Conservation (phyloP, 2,329 filamentous ascomycete species). For the Cladophialophora yegresii region DNA sequence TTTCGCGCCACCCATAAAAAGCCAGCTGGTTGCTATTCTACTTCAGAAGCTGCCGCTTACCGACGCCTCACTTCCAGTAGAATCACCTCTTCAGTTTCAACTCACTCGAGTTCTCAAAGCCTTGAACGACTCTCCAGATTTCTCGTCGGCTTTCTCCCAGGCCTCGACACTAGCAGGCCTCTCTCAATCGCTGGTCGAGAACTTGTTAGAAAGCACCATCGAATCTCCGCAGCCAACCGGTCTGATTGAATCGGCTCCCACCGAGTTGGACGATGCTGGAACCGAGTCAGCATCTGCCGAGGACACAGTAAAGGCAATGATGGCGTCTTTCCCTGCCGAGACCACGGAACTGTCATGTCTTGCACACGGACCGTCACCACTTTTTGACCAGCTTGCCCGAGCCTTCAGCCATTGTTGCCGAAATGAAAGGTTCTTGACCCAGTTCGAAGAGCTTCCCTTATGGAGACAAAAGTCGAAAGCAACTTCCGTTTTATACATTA, state of each 20-base stretch:
- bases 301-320: slow-evolving; percentile 38
- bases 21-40: slow-evolving; percentile 19
- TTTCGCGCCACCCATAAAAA: slow-evolving; percentile 10
- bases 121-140: slow-evolving; percentile 62
- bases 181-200: slow-evolving; percentile 73
- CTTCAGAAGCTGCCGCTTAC: slow-evolving; percentile 20
- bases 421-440: slow-evolving; percentile 39
- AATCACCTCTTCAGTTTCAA: slow-evolving; percentile 58
- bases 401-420: slow-evolving; percentile 43
- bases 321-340: slow-evolving; percentile 40
- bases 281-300: slow-evolving; percentile 38
- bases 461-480: slow-evolving; percentile 37
- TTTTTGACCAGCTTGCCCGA: slow-evolving; percentile 45
- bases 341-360: slow-evolving; percentile 45
- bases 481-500: slow-evolving; percentile 22
- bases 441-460: slow-evolving; percentile 44
- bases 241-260: slow-evolving; percentile 55
- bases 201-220: slow-evolving; percentile 71
- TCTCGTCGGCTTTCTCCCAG: slow-evolving; percentile 66
- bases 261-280: slow-evolving; percentile 46
- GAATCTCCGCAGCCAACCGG: slow-evolving; percentile 57
- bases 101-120: slow-evolving; percentile 68
- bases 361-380: slow-evolving; percentile 37
- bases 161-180: slow-evolving; percentile 67
- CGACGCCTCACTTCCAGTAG: slow-evolving; percentile 10